phyloP scores from a whole-genome alignment of 2,329 filamentous ascomycete species.

The Penicillium italicum region DNA sequence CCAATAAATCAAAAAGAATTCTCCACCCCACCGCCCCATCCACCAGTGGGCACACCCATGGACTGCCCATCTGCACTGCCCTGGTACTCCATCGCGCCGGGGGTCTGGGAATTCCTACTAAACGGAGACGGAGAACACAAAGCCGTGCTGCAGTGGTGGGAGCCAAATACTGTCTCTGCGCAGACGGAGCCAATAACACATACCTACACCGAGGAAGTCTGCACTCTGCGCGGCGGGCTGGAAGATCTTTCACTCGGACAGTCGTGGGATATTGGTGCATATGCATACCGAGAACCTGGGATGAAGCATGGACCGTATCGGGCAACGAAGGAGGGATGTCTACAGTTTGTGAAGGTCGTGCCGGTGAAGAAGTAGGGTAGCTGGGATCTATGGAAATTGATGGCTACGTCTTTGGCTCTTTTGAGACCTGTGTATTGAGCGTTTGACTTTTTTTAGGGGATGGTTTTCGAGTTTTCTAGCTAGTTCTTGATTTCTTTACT shows the following conservation, averaged over 20 bases:
- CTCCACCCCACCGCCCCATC: conserved; percentile 18
- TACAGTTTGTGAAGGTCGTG: conserved; percentile 32
- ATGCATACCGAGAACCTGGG: conserved; percentile 41
- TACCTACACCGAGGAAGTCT: conserved; percentile 41
- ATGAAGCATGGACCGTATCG: conserved; percentile 43
- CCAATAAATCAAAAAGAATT: conserved; percentile 25
- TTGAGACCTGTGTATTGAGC: not conserved
- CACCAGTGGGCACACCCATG: conserved; percentile 15
- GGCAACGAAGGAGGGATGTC: conserved; percentile 33
- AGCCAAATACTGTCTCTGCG: conserved; percentile 30
- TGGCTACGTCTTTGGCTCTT: not conserved
- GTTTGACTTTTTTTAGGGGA: not conserved
- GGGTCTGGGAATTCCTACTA: conserved; percentile 37
- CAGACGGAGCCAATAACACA: conserved; percentile 32
- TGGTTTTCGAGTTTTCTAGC: not conserved
- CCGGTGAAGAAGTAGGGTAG: not conserved
- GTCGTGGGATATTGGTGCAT: conserved; percentile 36
- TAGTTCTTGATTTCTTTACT: not conserved
- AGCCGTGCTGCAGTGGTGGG: conserved; percentile 37
- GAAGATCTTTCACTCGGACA: conserved; percentile 31
- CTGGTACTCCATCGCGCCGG: conserved; percentile 29
- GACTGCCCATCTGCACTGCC: conserved; percentile 13
- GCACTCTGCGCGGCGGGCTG: conserved; percentile 36
- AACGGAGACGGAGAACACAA: conserved; percentile 34
- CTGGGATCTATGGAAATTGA: not conserved